phyloP scores from a whole-genome alignment of 176 grass and related monocot species.

The Bolboschoenus planiculmis region DNA sequence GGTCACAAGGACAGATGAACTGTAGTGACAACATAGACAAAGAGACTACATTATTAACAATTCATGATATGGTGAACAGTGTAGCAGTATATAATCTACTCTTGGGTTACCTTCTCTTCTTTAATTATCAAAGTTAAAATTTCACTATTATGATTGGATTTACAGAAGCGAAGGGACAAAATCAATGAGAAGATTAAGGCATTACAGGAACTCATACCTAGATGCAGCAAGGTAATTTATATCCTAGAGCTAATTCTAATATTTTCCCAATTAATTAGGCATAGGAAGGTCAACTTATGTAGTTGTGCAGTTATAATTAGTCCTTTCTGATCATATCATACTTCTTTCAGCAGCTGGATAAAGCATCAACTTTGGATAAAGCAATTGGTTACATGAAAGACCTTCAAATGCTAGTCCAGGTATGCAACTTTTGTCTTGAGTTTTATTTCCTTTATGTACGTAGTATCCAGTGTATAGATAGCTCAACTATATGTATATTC shows the following conservation, averaged over 20 bases:
- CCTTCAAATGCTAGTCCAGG: not conserved
- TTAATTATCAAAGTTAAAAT: not conserved
- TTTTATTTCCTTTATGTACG: not conserved
- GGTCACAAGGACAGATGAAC: too few relatives aligned
- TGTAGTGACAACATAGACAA: too few relatives aligned
- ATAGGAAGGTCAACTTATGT: not conserved
- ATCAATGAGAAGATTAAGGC: constrained; percentile 40
- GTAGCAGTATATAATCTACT: not conserved
- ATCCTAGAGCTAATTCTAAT: not conserved
- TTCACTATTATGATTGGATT: not conserved
- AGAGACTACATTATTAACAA: too few relatives aligned
- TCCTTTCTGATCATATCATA: not conserved
- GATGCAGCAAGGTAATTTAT: constrained; percentile 31
- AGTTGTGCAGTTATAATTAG: not conserved
- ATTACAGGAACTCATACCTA: constrained; percentile 40
- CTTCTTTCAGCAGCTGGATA: not conserved
- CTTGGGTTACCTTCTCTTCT: not conserved
- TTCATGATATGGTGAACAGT: not conserved
- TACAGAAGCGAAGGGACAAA: constrained; percentile 31
- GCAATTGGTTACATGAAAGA: not conserved
- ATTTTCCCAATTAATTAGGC: not conserved
- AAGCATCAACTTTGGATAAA: not conserved
- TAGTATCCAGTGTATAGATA: not conserved
- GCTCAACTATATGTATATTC: not conserved
- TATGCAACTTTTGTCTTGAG: not conserved